A percentile compares a stretch with the other conserved stretches of the same genome.
Conservation (phyloP, 768 basidiomycete genomes). For the Boletus rubroflammeus region DNA sequence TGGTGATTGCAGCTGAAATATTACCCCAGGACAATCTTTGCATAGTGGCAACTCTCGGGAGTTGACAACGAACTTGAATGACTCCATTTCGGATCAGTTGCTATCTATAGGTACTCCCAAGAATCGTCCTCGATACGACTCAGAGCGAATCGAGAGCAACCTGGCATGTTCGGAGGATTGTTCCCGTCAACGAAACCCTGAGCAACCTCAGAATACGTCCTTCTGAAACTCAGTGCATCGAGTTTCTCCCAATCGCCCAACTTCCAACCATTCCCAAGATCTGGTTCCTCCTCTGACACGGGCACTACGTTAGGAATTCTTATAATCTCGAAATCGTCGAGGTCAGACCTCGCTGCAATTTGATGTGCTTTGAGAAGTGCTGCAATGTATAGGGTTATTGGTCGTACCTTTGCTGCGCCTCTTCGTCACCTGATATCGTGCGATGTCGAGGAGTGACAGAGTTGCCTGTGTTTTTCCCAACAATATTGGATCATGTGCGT, state of each 20-base stretch:
- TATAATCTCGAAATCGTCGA: conserved; percentile 24
- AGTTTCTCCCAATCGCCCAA: conserved; percentile 24
- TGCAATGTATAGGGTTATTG: neutral
- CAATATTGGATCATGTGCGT: neutral
- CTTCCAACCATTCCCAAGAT: conserved; percentile 1
- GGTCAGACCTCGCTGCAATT: conserved; percentile 10
- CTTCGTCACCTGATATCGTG: neutral
- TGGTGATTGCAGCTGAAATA: neutral
- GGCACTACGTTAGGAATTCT: conserved; percentile 18
- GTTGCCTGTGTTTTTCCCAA: neutral
- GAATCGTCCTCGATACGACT: conserved; percentile 7
- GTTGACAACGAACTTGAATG: neutral
- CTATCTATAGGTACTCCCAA: conserved; percentile 14
- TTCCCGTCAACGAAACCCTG: conserved; percentile 5
- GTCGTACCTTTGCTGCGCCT: neutral
- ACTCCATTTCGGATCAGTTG: neutral
- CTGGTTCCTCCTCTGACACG: conserved; percentile 9
- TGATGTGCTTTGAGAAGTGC: neutral
- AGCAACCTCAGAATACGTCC: conserved; percentile 24
- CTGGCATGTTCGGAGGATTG: neutral
- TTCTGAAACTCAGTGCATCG: conserved; percentile 11
- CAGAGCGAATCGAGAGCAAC: neutral
- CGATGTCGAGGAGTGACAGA: conserved; percentile 11
- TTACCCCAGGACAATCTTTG: neutral
- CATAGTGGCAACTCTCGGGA: neutral